Evolutionary conservation across 2,329 filamentous ascomycete genomes (phyloP).

Genomic region (Penicillium sp.): DNA sequence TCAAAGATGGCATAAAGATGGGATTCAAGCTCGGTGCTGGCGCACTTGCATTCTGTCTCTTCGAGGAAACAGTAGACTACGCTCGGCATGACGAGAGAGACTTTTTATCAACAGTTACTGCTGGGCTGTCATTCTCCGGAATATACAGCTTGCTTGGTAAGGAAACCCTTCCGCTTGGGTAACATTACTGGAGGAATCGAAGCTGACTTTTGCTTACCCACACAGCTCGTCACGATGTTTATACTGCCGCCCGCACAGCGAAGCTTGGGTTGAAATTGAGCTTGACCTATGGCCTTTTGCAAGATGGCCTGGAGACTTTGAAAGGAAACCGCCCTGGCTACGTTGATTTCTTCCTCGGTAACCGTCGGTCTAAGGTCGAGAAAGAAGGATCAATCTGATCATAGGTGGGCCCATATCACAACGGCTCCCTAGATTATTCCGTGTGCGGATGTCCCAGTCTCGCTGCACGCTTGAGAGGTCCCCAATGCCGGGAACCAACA

Average conservation of each 20-base stretch:
- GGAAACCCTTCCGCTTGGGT: constrained; percentile 33
- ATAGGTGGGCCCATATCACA: background rate
- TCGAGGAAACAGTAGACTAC: constrained; percentile 84
- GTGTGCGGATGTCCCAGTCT: background rate
- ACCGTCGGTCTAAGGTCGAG: constrained; percentile 31
- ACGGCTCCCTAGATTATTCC: background rate
- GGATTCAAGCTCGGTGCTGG: constrained; percentile 69
- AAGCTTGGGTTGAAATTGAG: constrained; percentile 78
- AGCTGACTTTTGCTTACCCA: constrained; percentile 14
- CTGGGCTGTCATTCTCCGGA: constrained; percentile 80
- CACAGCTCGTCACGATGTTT: constrained; percentile 74
- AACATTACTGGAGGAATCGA: background rate
- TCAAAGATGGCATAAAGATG: constrained; percentile 76
- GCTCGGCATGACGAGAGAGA: constrained; percentile 61
- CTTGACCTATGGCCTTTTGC: constrained; percentile 73
- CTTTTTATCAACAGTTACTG: constrained; percentile 75
- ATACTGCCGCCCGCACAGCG: constrained; percentile 73
- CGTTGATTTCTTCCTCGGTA: constrained; percentile 63
- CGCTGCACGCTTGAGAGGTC: background rate
- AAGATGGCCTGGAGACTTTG: constrained; percentile 69
- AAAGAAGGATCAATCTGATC: constrained; percentile 23
- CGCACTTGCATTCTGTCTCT: constrained; percentile 71
- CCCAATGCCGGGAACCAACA: background rate
- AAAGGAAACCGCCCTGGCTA: constrained; percentile 74
- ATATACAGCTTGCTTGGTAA: constrained; percentile 83